Evolutionary conservation across 2,329 filamentous ascomycete genomes (phyloP).

Genomic region (Niveomyces coronatus): DNA sequence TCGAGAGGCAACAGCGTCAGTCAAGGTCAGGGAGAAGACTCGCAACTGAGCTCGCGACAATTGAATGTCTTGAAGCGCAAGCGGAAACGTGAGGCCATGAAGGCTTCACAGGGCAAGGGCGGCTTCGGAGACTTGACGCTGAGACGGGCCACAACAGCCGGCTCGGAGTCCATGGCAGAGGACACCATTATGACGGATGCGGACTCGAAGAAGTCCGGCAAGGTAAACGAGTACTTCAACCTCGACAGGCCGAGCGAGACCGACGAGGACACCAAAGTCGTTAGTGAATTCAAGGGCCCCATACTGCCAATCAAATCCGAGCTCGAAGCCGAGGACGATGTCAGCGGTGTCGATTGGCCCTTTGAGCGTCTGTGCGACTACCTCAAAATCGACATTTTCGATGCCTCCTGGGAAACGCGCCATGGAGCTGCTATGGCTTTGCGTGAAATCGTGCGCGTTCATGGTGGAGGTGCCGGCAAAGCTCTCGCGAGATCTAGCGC

Average conservation of each 20-base stretch:
- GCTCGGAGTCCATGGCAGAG: slow-evolving; percentile 51
- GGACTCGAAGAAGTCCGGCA: slow-evolving; percentile 51
- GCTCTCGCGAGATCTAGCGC: slow-evolving; percentile 54
- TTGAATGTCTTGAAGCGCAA: slow-evolving; percentile 92
- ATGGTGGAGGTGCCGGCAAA: slow-evolving; percentile 80
- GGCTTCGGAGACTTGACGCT: slow-evolving; percentile 79
- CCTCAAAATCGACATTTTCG: slow-evolving; percentile 86
- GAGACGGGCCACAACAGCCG: slow-evolving; percentile 49
- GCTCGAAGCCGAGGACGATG: slow-evolving; percentile 65
- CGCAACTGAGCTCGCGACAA: slow-evolving; percentile 78
- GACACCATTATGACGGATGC: slow-evolving; percentile 44
- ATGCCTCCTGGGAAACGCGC: slow-evolving; percentile 86
- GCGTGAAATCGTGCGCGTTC: slow-evolving; percentile 82
- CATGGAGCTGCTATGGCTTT: slow-evolving; percentile 95
- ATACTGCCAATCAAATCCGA: slow-evolving; percentile 74
- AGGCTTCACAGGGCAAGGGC: slow-evolving; percentile 76
- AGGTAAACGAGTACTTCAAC: slow-evolving; percentile 77
- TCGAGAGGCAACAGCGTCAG: slow-evolving; percentile 25
- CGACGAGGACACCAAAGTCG: slow-evolving; percentile 85
- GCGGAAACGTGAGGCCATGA: slow-evolving; percentile 79
- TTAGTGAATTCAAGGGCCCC: slow-evolving; percentile 90
- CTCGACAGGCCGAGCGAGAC: slow-evolving; percentile 66
- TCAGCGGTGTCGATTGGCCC: slow-evolving; percentile 81
- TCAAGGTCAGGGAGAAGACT: slow-evolving; percentile 45
- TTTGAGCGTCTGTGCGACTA: slow-evolving; percentile 92